Conservation (phyloP, 169 alveolate species). For the Plasmodium fragile region DNA sequence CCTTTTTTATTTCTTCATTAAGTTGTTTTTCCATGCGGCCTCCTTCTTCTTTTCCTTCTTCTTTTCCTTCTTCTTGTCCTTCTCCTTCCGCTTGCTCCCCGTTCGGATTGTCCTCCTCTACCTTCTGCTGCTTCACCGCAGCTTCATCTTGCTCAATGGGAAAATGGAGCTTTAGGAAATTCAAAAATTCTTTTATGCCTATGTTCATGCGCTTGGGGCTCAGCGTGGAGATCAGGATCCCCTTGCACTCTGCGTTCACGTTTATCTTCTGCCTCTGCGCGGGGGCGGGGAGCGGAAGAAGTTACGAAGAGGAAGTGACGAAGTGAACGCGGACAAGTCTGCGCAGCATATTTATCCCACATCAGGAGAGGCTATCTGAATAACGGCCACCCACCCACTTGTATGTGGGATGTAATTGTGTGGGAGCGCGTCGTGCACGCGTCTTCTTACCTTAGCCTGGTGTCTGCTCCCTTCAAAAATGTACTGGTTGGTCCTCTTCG, state of each 20-base stretch:
- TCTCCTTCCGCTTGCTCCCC: background rate
- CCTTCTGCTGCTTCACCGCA: constrained; percentile 17
- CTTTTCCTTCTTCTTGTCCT: background rate
- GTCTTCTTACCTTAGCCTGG: constrained; percentile 14
- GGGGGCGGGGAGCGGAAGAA: background rate
- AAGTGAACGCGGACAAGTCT: background rate
- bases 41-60: background rate
- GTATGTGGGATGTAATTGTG: background rate
- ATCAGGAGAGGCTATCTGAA: too few relatives aligned
- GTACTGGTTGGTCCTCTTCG: constrained; percentile 55
- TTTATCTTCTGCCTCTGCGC: constrained; percentile 59
- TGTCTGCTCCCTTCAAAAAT: constrained; percentile 60
- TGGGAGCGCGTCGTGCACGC: too few relatives aligned
- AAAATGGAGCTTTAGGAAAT: constrained; percentile 16
- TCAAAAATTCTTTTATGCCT: constrained; percentile 45
- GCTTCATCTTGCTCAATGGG: constrained; percentile 58
- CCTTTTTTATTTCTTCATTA: constrained; percentile 66
- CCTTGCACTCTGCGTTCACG: constrained; percentile 54
- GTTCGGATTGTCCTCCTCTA: background rate
- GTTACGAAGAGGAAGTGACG: background rate
- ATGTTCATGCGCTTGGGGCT: background rate
- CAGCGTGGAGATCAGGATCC: constrained; percentile 45
- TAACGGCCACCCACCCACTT: background rate
- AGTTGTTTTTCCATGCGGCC: constrained; percentile 77
- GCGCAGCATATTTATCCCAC: background rate